Evolutionary conservation across 352 stramenopile species (phyloP), one percentile per base, ranked within the genome.

Genomic region (Lagenidium sp.): DNA sequence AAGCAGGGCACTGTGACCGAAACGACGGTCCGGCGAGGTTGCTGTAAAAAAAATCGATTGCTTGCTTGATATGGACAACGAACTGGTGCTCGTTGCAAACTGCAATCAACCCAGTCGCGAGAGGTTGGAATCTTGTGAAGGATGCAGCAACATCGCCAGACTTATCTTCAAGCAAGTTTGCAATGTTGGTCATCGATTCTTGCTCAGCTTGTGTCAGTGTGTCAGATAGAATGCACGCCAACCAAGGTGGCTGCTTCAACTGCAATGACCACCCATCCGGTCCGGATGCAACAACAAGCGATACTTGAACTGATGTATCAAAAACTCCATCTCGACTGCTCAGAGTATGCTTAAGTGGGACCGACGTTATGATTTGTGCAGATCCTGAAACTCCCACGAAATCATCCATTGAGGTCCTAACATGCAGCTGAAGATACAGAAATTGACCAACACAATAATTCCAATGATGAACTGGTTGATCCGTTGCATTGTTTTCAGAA

Each of bases 31-130:
- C 53, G 23, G 36, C 34, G 24, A 55, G 8, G 18, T 60, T 35
- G 3, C 41, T 40, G 25, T 53, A 41, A 28, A 55, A 60, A 40
- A 55, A 44, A 12, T 47, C 25, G 29, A 60, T 41, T 22, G 46
- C 53, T 32, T 32, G 28, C 15, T 32, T 32, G 28, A 32, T 15
- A 13, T 8, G 8, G 8, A 15, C 28, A 15, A 32, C 28, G 8
- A 15, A 13, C 15, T 15, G 8, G 8, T 15, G 28, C 8, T 15
- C 8, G 28, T 32, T 15, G 15, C 8, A 32, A 15, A 32, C 8
- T 13, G 8, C 15, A 15, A 39, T 18, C 13, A 39, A 18, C 6
- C 8, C 34, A 16, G 13, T 39, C 11, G 34, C 12, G 12, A 39
- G 34, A 18, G 12, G 13, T 16, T 8, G 7, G 20, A 21, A 10